Percentiles rank a stretch among this genome's conserved stretches.
phyloP scores from a whole-genome alignment of 2,329 filamentous ascomycete genomes.

The Triangularia verruculosa region DNA sequence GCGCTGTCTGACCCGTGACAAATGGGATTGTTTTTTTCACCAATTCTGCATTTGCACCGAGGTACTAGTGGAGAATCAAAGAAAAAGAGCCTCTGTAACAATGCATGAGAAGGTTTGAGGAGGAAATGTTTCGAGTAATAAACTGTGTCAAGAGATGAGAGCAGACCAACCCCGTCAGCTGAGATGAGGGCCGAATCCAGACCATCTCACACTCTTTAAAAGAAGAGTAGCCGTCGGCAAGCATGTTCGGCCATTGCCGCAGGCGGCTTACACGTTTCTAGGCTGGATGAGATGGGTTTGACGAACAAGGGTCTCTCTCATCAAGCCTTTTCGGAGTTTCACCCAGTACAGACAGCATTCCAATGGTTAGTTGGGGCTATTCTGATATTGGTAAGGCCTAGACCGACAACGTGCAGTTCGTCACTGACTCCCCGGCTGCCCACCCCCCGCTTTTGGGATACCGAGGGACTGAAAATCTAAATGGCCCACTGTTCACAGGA shows the following conservation, averaged over 20 bases:
- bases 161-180: background rate
- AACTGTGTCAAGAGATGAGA: background rate
- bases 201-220: background rate
- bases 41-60: background rate
- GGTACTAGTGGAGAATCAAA: too few relatives aligned
- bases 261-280: background rate
- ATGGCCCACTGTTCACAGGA: background rate
- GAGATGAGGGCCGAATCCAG: background rate
- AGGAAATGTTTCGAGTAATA: background rate
- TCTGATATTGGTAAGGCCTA: conserved; percentile 1
- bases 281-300: background rate
- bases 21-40: background rate
- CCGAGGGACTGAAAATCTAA: background rate
- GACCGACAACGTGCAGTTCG: background rate
- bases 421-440: background rate
- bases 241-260: background rate
- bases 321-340: background rate
- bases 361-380: background rate
- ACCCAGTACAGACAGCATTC: background rate
- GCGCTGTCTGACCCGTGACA: too few relatives aligned
- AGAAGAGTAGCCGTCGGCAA: background rate
- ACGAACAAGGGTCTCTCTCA: background rate
- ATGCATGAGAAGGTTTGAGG: background rate
- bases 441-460: conserved; percentile 1
- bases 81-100: background rate